These are phyloP conservation scores for Hyaloscypha bicolor DNA, from an alignment of 495 filamentous ascomycete genomes.

Conservation along the genomic window DNA sequence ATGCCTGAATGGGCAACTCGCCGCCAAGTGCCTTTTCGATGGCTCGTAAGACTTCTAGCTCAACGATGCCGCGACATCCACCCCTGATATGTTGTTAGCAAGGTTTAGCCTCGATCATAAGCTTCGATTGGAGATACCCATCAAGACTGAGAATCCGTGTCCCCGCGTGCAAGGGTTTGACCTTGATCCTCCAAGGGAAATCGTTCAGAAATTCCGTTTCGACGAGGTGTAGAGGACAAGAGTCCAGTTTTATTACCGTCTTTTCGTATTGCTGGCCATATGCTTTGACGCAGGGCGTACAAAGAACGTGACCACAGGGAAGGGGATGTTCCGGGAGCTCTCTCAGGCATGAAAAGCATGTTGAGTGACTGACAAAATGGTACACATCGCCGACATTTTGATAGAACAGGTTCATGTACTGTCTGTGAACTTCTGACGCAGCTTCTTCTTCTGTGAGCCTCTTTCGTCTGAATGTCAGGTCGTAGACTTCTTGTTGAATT, in stretches of 20 bases:
- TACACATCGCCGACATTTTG: conserved; percentile 31
- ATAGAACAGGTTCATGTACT: conserved; percentile 34
- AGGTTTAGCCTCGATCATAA: not conserved
- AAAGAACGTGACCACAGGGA: no score
- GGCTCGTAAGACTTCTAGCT: conserved; percentile 46
- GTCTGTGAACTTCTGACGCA: not conserved
- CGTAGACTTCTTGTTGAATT: conserved; percentile 8
- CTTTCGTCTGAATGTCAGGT: conserved; percentile 12
- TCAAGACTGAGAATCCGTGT: conserved; percentile 58
- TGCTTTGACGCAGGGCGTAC: conserved; percentile 38
- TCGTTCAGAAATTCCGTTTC: conserved; percentile 1
- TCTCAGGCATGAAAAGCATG: conserved; percentile 57
- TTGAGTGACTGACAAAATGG: conserved; percentile 39
- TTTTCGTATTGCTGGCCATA: conserved; percentile 35
- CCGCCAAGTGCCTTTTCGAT: conserved; percentile 45
- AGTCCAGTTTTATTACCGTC: conserved; percentile 35
- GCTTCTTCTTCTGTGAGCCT: conserved; percentile 8
- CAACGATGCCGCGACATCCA: conserved; percentile 51
- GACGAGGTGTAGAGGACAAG: conserved; percentile 36
- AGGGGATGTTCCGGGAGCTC: conserved; percentile 55
- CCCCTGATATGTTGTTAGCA: conserved; percentile 35
- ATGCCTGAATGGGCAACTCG: conserved; percentile 41
- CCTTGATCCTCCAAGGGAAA: conserved; percentile 42
- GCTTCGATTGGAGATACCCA: conserved; percentile 38
- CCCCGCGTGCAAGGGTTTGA: conserved; percentile 50